These are phyloP conservation scores for Gossypium herbaceum DNA, from an alignment of 345 rosid genomes.

Conservation along the genomic window DNA sequence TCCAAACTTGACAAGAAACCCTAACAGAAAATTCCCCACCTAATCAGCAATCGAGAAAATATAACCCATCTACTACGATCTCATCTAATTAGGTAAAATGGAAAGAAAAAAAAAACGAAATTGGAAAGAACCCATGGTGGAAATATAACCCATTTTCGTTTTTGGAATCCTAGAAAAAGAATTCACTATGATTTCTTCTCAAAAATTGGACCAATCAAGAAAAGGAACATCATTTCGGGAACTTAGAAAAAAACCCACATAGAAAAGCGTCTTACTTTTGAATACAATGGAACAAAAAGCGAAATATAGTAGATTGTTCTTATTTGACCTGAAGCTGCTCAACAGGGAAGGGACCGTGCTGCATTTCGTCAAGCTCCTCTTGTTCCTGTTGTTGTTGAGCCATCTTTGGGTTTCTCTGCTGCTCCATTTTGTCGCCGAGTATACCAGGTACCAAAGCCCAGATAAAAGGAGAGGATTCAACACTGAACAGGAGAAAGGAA, in stretches of 20 bases:
- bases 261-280: slow-evolving; percentile 12
- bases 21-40: background rate
- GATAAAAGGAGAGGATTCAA: slow-evolving; percentile 7
- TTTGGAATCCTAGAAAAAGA: background rate
- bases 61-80: background rate
- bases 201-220: background rate
- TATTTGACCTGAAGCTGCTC: slow-evolving; percentile 45
- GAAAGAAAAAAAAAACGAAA: background rate
- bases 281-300: background rate
- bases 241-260: slow-evolving; percentile 21
- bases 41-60: no score
- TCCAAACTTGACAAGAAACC: background rate
- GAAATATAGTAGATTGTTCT: background rate
- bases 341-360: slow-evolving; percentile 40
- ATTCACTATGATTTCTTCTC: background rate
- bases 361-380: slow-evolving; percentile 34
- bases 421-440: slow-evolving; percentile 27
- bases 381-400: slow-evolving; percentile 22
- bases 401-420: slow-evolving; percentile 28
- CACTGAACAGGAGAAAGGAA: slow-evolving; percentile 1
- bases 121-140: background rate
- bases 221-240: slow-evolving; percentile 3
- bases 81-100: background rate
- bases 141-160: background rate
- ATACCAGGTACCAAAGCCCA: background rate